Conservation (phyloP, 1,139 yeast genomes). For the Magnusiomyces suaveolens region DNA sequence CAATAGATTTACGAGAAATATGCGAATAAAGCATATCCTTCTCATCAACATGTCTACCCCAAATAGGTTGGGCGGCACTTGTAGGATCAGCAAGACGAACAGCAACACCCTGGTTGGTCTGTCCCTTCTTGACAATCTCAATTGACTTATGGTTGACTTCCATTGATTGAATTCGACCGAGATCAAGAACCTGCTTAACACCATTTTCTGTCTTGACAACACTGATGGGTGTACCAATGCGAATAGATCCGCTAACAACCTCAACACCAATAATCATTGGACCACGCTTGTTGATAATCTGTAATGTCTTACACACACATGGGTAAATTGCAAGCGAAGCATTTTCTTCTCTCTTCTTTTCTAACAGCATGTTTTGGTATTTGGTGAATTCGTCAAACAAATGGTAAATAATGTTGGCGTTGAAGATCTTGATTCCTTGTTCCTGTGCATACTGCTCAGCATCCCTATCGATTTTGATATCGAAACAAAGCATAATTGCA, state of each 20-base stretch:
- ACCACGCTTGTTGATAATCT: conserved; percentile 95
- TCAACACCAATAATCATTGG: conserved; percentile 99
- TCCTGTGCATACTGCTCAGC: conserved; percentile 97
- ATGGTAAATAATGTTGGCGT: conserved; percentile 93
- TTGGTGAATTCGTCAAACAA: conserved; percentile 91
- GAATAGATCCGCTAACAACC: conserved; percentile 80
- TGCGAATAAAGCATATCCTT: conserved; percentile 79
- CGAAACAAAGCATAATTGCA: conserved; percentile 97
- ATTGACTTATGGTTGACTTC: conserved; percentile 89
- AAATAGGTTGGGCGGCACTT: conserved; percentile 83
- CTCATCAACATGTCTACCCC: conserved; percentile 99
- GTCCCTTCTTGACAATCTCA: conserved; percentile 80
- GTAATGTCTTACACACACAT: conserved; percentile 85
- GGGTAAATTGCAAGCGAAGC: conserved; percentile 89
- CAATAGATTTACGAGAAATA: conserved; percentile 81
- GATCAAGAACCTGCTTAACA: conserved; percentile 56
- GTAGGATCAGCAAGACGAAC: conserved; percentile 85
- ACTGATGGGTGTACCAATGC: conserved; percentile 91
- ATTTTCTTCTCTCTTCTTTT: conserved; percentile 82
- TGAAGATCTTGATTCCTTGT: conserved; percentile 82
- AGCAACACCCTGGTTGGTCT: conserved; percentile 96
- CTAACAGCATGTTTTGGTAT: conserved; percentile 79
- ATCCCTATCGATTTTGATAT: conserved; percentile 92
- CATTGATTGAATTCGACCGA: conserved; percentile 80
- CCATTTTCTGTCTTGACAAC: conserved; percentile 86